Percentiles rank a stretch among this genome's conserved stretches.
These are phyloP conservation scores for Heritiera littoralis DNA, from an alignment of 345 rosid genomes.

Conservation along the genomic window DNA sequence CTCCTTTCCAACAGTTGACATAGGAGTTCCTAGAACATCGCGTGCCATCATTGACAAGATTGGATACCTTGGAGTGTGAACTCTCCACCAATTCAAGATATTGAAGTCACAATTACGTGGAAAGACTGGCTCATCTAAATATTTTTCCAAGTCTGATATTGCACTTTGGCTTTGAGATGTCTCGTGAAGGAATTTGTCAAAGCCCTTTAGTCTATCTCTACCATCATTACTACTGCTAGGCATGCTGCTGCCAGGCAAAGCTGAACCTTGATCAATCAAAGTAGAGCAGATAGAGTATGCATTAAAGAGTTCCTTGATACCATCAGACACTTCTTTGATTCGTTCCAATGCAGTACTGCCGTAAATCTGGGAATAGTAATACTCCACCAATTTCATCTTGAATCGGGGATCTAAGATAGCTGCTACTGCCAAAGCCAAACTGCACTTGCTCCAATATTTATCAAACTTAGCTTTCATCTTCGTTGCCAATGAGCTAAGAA, in stretches of 20 bases:
- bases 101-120: constrained; percentile 83
- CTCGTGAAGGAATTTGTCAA: constrained; percentile 88
- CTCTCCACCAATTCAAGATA: constrained; percentile 94
- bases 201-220: constrained; percentile 81
- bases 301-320: constrained; percentile 75
- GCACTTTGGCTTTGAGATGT: constrained; percentile 68
- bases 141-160: constrained; percentile 78
- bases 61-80: constrained; percentile 95
- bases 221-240: constrained; percentile 54
- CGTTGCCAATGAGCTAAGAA: constrained; percentile 58
- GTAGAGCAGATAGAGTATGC: constrained; percentile 82
- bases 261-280: constrained; percentile 74
- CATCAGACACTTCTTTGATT: constrained; percentile 80
- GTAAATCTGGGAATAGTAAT: constrained; percentile 88
- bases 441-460: constrained; percentile 85
- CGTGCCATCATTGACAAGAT: constrained; percentile 92
- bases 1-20: constrained; percentile 66
- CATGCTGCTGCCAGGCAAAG: constrained; percentile 70
- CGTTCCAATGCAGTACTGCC: constrained; percentile 85
- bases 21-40: constrained; percentile 82
- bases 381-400: constrained; percentile 93
- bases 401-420: constrained; percentile 93
- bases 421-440: constrained; percentile 80
- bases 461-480: constrained; percentile 88
- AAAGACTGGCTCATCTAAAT: constrained; percentile 83